Base-by-base conservation (phyloP, 2,329 filamentous ascomycete genomes). In the Aspergillus fumigatiaffinis region DNA sequence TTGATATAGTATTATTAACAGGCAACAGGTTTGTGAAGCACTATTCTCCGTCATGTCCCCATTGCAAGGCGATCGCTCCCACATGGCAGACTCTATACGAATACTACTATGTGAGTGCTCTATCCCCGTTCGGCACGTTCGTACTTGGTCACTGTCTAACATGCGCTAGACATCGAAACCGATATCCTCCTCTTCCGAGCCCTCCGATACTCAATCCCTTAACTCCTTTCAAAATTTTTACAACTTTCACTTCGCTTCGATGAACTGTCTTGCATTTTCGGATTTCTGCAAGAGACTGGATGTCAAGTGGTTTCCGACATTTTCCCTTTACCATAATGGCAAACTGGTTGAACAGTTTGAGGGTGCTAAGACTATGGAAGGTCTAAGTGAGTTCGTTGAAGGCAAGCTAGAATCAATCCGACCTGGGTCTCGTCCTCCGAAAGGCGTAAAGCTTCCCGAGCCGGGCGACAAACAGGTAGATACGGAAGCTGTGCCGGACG, bases 51-150 rank as follows among this genome's bases (percentile, higher is more conserved):
- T 71, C 72, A 35, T 83, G 80, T 74, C 82, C 82, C 50, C 91
- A 96, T 74, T 97, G 92, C 78, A 82, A 83, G 71, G 80, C 83
- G 51, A 90, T 91, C 68, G 91, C 90, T 53, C 94, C 94, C 7
- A 87, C 85, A 52, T 97, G 86, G 81, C 92, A 97, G 76, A 97
- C 92, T 4, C 76, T 93, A 14, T 96, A 97, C 80, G 94, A 99
- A 77, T 97, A 87, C 75, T 99, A 97, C 79, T 87, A 79, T 61
- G 76, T 79, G 62, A 64, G 73, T 67, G n/a, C 23, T 23, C 8
- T 25, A 25, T 53, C 48, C 28, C 26, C 38, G 12, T 29, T 20
- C 66, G 50, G 66, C 51, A 20, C 12, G 21, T 28, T 12, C 20
- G 46, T 42, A 7, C 10, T n/a, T 38, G 20, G 48, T 54, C 14